A percentile compares a stretch with the other conserved stretches of the same genome.
Conservation (phyloP, 1,284 basidiomycete species). For the Uromyces viciae-fabae region DNA sequence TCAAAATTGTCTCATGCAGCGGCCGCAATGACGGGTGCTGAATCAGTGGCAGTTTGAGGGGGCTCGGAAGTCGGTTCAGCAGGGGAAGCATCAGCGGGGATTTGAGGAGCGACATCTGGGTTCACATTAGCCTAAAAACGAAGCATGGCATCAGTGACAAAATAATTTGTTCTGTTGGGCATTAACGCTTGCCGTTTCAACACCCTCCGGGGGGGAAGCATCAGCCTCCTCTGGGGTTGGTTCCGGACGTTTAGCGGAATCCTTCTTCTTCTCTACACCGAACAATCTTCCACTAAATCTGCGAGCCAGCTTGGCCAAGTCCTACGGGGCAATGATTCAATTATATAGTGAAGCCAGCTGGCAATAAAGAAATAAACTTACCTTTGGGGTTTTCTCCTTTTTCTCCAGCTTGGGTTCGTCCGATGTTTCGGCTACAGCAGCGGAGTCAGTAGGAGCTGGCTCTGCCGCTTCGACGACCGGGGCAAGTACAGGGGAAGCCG, state of each 20-base stretch:
- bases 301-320: slow-evolving; percentile 36
- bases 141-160: background rate
- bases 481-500: background rate
- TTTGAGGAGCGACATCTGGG: slow-evolving; percentile 9
- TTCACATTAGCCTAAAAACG: background rate
- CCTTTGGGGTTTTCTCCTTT: slow-evolving; percentile 42
- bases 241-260: slow-evolving; percentile 17
- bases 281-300: slow-evolving; percentile 44
- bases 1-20: slow-evolving; percentile 26
- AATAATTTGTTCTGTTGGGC: background rate
- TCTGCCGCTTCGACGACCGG: background rate
- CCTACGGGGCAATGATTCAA: background rate
- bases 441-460: background rate
- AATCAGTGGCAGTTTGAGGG: background rate
- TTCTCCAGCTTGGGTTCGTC: slow-evolving; percentile 24
- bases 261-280: slow-evolving; percentile 37
- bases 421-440: background rate
- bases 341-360: background rate
- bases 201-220: background rate
- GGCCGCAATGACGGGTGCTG: slow-evolving; percentile 36
- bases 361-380: background rate
- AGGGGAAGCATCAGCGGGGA: slow-evolving; percentile 18
- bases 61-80: no score
- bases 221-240: slow-evolving; percentile 32
- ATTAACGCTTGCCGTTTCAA: background rate